Percentiles rank a stretch among this genome's conserved stretches.
These are phyloP conservation scores for Daucus carota DNA, from an alignment of 129 eudicot genomes.

Conservation along the genomic window DNA sequence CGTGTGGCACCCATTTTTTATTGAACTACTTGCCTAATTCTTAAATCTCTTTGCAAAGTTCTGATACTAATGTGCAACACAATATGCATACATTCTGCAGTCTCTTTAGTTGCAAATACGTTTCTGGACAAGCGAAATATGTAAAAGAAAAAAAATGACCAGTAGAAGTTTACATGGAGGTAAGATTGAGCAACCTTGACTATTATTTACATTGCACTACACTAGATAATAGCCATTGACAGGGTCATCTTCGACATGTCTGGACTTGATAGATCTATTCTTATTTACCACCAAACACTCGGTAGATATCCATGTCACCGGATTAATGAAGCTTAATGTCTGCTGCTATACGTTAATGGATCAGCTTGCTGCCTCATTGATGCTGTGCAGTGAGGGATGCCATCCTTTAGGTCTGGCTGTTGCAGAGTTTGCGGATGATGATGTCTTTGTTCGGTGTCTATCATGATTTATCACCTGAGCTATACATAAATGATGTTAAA, in stretches of 20 bases:
- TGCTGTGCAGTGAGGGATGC: slow-evolving; percentile 80
- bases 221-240: background rate
- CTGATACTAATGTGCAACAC: background rate
- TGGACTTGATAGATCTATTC: background rate
- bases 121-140: background rate
- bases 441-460: slow-evolving; percentile 30
- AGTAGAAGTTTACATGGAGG: slow-evolving; percentile 6
- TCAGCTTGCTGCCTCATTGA: slow-evolving; percentile 61
- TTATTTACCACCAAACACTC: background rate
- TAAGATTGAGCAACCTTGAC: background rate
- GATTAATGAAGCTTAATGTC: background rate
- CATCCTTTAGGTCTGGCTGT: slow-evolving; percentile 42
- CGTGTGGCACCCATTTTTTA: background rate
- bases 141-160: background rate
- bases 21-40: background rate
- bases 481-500: background rate
- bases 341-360: background rate
- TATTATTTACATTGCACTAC: slow-evolving; percentile 7
- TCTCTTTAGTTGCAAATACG: background rate
- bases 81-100: background rate
- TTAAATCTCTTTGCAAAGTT: background rate
- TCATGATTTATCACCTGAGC: slow-evolving; percentile 36
- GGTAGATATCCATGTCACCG: background rate
- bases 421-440: slow-evolving; percentile 25
- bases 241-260: background rate